Evolutionary conservation across 129 eudicot species (phyloP), one percentile per base, ranked within the genome.

Genomic region (Escallonia herrerae): DNA sequence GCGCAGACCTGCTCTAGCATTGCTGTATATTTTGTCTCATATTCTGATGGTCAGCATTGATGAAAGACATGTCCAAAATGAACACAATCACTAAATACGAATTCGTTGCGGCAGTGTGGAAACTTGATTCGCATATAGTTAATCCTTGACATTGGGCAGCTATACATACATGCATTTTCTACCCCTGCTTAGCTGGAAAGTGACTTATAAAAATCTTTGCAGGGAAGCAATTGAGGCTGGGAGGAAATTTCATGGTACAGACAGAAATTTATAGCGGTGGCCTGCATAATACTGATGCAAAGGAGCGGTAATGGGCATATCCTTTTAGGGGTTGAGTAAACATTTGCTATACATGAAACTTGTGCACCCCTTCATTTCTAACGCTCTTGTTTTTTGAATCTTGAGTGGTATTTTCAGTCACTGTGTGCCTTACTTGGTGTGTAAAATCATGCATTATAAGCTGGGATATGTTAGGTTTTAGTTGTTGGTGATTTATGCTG

Each of bases 191-290:
- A 13, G 9, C 45, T 69, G 51, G 15, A 15, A 40, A 13, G 12
- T 69, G 6, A 66, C 58, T 59, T 49, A 57, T 6, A 45, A 5
- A 5, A 13, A 49, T 57, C 14, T 56, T 33, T 71, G 64, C 90
- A 89, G 95, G 77, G 97, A 90, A 77, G 87, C 97, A 33, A 85
- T 90, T 68, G 97, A 87, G 3, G 95, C 97, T 44, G 97, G 97
- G 58, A 82, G 87, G 74, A 67, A 82, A 56, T 84, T 75, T 74
- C 93, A 90, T 45, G 75, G 66, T 13, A 65, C 46, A 3, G 74
- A 79, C 48, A 62, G 76, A 67, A 71, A 72, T 15, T 71, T 56
- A 62, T 71, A 9, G 4, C 13, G 55, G 41, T 66, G 37, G 12
- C 12, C 54, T 6, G 13, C 12, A 8, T n/a, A 7, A 3, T 22